Conservation (phyloP, 139 green algal species). For the Astrephomene gubernaculifera region DNA sequence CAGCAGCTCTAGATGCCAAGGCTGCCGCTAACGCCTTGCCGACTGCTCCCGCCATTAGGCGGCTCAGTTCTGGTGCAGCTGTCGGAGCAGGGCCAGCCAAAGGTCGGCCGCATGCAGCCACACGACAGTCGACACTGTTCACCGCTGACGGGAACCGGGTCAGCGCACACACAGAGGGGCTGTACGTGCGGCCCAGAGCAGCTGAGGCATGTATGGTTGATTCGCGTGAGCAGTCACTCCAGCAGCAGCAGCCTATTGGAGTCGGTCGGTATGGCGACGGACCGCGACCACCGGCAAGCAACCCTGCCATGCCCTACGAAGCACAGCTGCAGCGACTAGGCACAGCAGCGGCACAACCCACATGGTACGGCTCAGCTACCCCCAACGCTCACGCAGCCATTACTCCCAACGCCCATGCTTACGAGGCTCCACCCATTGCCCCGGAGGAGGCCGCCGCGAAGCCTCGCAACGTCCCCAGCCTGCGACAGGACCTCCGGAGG, state of each 20-base stretch:
- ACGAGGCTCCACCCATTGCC: too few relatives aligned
- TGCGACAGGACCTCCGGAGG: too few relatives aligned
- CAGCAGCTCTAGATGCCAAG: not conserved
- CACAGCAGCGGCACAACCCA: not conserved
- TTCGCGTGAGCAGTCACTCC: not conserved
- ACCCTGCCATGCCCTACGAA: not conserved
- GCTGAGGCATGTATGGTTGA: not conserved
- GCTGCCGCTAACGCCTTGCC: not conserved
- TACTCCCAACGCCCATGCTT: too few relatives aligned
- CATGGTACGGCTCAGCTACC: too few relatives aligned
- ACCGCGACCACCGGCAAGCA: too few relatives aligned
- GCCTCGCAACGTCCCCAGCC: too few relatives aligned
- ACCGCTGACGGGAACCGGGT: not conserved
- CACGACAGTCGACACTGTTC: slow-evolving; percentile 3
- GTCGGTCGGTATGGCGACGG: too few relatives aligned
- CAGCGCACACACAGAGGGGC: not conserved
- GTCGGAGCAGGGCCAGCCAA: not conserved
- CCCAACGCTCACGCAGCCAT: too few relatives aligned
- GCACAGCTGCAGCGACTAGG: not conserved
- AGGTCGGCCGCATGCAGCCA: not conserved
- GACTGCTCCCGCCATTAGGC: not conserved
- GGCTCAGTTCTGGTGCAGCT: not conserved
- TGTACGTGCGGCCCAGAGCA: slow-evolving; percentile 9
- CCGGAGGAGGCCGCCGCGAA: too few relatives aligned
- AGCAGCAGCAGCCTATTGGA: not conserved